Conservation (phyloP, 306 rosid species). For the Fragaria ananassa region DNA sequence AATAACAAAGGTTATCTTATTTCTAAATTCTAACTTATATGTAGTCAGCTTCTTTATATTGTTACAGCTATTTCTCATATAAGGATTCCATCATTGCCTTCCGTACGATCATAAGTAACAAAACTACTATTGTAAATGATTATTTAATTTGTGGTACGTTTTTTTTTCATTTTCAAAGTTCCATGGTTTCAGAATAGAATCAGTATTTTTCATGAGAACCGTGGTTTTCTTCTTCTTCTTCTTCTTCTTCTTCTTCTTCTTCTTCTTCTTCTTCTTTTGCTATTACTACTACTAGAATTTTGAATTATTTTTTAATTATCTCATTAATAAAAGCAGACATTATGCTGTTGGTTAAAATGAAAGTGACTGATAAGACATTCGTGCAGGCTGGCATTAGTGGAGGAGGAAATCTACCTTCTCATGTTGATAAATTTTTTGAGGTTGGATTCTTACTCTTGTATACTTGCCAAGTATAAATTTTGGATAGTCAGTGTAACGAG, state of each 20-base stretch:
- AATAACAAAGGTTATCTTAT: slow-evolving; percentile 45
- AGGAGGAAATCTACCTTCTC: slow-evolving; percentile 80
- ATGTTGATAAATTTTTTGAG: slow-evolving; percentile 85
- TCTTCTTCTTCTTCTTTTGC: neutral
- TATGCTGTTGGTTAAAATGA: slow-evolving; percentile 18
- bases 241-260: neutral
- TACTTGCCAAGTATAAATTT: neutral
- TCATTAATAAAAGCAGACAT: slow-evolving; percentile 20
- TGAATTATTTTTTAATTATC: neutral
- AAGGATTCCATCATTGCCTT: neutral
- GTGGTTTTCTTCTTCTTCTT: neutral
- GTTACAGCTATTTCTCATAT: neutral
- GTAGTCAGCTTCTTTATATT: neutral
- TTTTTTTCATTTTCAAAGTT: neutral
- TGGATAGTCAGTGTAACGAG: neutral
- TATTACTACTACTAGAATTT: neutral
- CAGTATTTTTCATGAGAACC: neutral
- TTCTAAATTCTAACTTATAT: neutral
- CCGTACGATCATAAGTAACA: neutral
- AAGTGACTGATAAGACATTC: slow-evolving; percentile 22
- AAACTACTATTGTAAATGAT: neutral
- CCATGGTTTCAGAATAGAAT: neutral
- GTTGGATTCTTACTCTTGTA: slow-evolving; percentile 35
- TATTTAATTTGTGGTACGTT: neutral
- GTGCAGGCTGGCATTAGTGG: slow-evolving; percentile 94